These are phyloP conservation scores for Medicago ruthenica DNA, from an alignment of 306 rosid genomes.

Conservation along the genomic window DNA sequence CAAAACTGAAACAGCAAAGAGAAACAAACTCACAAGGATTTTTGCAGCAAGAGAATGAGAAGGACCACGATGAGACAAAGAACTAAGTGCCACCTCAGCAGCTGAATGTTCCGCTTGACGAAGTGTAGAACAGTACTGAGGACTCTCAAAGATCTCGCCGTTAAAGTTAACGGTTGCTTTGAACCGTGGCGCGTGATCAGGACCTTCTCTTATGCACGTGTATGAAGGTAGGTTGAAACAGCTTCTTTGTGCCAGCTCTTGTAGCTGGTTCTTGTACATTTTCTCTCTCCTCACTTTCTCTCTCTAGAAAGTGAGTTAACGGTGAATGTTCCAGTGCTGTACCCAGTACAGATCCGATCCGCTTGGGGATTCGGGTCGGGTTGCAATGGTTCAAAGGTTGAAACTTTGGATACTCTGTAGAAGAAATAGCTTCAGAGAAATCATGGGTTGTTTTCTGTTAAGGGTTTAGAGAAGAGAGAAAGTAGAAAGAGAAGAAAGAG, in stretches of 20 bases:
- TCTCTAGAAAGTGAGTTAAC: constrained; percentile 40
- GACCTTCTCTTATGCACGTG: constrained; percentile 94
- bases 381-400: not conserved
- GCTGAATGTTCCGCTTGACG: constrained; percentile 99
- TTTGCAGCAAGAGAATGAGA: constrained; percentile 94
- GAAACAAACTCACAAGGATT: constrained; percentile 66
- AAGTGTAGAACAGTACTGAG: constrained; percentile 84
- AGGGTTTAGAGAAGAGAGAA: constrained; percentile 44
- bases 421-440: constrained; percentile 32
- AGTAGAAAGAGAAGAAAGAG: constrained; percentile 27
- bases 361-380: constrained; percentile 38
- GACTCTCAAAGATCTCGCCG: constrained; percentile 94
- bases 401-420: constrained; percentile 1
- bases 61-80: constrained; percentile 88
- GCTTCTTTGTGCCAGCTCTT: constrained; percentile 99
- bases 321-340: not conserved
- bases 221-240: constrained; percentile 98
- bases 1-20: too few relatives aligned
- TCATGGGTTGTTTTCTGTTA: constrained; percentile 22
- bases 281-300: constrained; percentile 43
- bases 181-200: constrained; percentile 99
- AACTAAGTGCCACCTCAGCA: constrained; percentile 95
- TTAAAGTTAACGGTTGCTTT: constrained; percentile 95
- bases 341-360: constrained; percentile 62
- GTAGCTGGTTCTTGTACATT: constrained; percentile 99